These are phyloP conservation scores for Phytopythium litorale DNA, from an alignment of 352 stramenopile species.

Conservation along the genomic window DNA sequence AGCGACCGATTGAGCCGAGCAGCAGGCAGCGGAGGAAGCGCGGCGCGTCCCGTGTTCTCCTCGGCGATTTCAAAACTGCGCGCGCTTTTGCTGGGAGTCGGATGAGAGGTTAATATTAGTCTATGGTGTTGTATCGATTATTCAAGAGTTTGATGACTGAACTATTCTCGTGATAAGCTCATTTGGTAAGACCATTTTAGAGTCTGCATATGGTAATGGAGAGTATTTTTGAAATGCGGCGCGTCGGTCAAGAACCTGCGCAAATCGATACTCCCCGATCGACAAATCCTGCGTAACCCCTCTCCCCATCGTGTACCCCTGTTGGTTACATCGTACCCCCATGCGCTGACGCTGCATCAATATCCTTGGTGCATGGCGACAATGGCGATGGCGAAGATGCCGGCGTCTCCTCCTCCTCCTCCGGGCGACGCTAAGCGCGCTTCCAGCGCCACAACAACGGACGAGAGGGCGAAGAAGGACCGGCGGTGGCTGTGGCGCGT, in stretches of 20 bases:
- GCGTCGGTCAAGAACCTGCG: neutral
- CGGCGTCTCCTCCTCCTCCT: neutral
- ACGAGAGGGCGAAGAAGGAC: neutral
- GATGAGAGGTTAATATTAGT: neutral
- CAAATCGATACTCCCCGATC: neutral
- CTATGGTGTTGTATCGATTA: neutral
- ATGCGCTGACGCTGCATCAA: neutral
- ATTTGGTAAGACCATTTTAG: neutral
- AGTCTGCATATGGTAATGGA: neutral
- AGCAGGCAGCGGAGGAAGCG: neutral
- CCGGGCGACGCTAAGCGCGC: neutral
- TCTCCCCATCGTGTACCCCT: too few relatives aligned
- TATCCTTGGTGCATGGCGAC: neutral
- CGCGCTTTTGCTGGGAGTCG: neutral
- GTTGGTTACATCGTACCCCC: neutral
- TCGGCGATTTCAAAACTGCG: neutral
- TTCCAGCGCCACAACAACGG: neutral
- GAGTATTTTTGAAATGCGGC: neutral
- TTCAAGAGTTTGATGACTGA: neutral
- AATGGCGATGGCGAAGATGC: neutral
- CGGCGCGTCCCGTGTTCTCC: conserved; percentile 1
- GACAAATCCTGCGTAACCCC: neutral
- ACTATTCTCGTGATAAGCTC: neutral
- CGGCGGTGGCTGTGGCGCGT: conserved; percentile 3
- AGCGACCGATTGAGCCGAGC: neutral